Conservation (phyloP, 768 basidiomycete species). For the Rossbeevera mucosa region DNA sequence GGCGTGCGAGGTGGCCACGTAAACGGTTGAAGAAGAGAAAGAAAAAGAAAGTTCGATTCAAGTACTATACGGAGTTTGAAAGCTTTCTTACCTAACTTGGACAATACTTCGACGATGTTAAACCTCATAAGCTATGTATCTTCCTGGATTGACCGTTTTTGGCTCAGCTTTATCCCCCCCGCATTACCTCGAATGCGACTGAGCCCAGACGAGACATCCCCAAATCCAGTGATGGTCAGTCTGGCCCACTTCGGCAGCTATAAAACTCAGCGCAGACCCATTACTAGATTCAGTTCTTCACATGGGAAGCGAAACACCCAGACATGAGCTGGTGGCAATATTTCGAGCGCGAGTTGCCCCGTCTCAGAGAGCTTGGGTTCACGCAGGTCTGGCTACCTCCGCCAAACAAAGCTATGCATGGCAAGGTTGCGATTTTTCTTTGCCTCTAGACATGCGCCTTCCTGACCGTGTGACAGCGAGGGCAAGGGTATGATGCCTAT, state of each 20-base stretch:
- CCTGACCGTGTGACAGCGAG: conserved; percentile 40
- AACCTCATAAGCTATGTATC: conserved; percentile 8
- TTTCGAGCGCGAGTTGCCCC: conserved; percentile 60
- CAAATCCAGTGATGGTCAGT: conserved; percentile 68
- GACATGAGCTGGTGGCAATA: conserved; percentile 78
- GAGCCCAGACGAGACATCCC: conserved; percentile 41
- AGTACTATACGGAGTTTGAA: conserved; percentile 28
- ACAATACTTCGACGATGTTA: background rate
- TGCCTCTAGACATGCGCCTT: background rate
- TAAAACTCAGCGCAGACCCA: background rate
- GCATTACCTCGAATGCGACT: conserved; percentile 60
- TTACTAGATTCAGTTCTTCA: conserved; percentile 73
- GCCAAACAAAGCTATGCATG: conserved; percentile 67
- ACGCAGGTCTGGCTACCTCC: conserved; percentile 85
- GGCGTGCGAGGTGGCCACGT: conserved; percentile 43
- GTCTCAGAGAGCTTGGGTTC: conserved; percentile 61
- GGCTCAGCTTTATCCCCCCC: conserved; percentile 26
- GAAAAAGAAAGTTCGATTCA: rapidly evolving
- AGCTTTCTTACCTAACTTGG: background rate
- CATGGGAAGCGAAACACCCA: conserved; percentile 63
- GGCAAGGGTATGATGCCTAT: conserved; percentile 82
- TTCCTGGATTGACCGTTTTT: conserved; percentile 23
- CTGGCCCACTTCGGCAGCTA: background rate
- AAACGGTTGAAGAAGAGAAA: conserved; percentile 30
- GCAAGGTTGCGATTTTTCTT: conserved; percentile 36